Base-by-base conservation (phyloP, 2,329 filamentous ascomycete species). In the Sclerotinia minor region DNA sequence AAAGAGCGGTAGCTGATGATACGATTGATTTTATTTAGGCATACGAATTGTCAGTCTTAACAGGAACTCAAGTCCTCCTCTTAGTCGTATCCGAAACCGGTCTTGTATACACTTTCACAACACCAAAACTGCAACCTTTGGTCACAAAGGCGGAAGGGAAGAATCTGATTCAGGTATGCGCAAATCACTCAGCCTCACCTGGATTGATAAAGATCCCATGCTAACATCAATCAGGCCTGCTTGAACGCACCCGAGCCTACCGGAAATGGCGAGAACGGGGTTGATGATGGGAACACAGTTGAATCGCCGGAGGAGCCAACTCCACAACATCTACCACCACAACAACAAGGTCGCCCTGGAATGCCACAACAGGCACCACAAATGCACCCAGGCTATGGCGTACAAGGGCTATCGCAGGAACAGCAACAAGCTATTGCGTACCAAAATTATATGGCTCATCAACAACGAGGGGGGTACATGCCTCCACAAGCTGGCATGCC, bases 111-210 rank as follows among this genome's bases (percentile, higher is more conserved):
- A 98, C 94, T 69, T 98, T 98, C 80, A 98, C 94, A 71, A 99
- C 95, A 21, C 95, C 95, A 26, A 99, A 99, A 84, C 88, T 99
- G 67, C 95, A 98, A 82, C 95, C 95, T 71, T 88, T 99, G 65
- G 95, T 98, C 74, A 99, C 95, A 71, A 98, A 98, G 84, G 91
- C 95, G 24, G 95, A 98, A 82, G 95, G 95, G 82, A 99, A 99
- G 87, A 99, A 99, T 79, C 84, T 99, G 73, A 98, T 99, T 74
- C 95, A 99, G 89, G 95, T 97, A 72, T 65, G 72, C 64, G 21
- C 29, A 32, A 26, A 26, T 68, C n/a, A 26, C 19, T 50, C 53
- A 60, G 24, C 49, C 49, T 50, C 53, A n/a, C 64, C 61, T 57
- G 26, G 45, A 44, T 24, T 11, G 24, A 60, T 32, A 50, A 47